These are phyloP conservation scores for Colletotrichum chrysophilum DNA, from an alignment of 2,329 filamentous ascomycete genomes.

Conservation along the genomic window DNA sequence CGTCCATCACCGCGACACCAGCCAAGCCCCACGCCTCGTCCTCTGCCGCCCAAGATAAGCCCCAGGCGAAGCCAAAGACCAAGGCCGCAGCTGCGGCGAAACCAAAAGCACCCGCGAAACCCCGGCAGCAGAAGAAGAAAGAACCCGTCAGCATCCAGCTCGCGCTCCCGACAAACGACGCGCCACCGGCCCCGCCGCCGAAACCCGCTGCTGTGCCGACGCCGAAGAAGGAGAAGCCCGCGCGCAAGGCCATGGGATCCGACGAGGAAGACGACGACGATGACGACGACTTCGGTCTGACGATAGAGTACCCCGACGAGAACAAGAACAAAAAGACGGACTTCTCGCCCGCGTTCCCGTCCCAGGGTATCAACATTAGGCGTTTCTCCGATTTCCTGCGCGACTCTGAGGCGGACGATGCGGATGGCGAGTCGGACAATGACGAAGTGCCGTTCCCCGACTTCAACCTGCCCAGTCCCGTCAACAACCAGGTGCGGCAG, in stretches of 20 bases:
- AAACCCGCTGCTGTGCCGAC: not conserved
- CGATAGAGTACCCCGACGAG: slow-evolving; percentile 64
- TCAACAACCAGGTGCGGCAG: slow-evolving; percentile 42
- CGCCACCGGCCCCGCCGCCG: slow-evolving; percentile 21
- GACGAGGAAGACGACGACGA: slow-evolving; percentile 60
- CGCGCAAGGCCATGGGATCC: slow-evolving; percentile 40
- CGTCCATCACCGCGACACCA: slow-evolving; percentile 26
- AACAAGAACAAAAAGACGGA: slow-evolving; percentile 36
- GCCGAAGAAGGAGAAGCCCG: slow-evolving; percentile 30
- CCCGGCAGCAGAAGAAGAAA: slow-evolving; percentile 37
- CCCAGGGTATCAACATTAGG: slow-evolving; percentile 37
- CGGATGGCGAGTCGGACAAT: slow-evolving; percentile 52
- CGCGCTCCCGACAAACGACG: slow-evolving; percentile 36
- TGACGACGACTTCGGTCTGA: slow-evolving; percentile 62
- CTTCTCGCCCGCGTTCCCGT: slow-evolving; percentile 55
- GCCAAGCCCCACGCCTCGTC: slow-evolving; percentile 25
- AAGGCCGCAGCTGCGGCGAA: slow-evolving; percentile 24
- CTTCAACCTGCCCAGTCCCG: slow-evolving; percentile 60
- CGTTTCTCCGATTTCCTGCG: slow-evolving; percentile 60
- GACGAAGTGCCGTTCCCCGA: slow-evolving; percentile 45
- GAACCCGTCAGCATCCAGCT: slow-evolving; percentile 41
- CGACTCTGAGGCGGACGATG: slow-evolving; percentile 51
- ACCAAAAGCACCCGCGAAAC: slow-evolving; percentile 24
- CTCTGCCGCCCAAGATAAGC: slow-evolving; percentile 24
- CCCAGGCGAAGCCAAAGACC: slow-evolving; percentile 20